These are phyloP conservation scores for Scleroderma citrinum DNA, from an alignment of 768 basidiomycete species.

Conservation along the genomic window DNA sequence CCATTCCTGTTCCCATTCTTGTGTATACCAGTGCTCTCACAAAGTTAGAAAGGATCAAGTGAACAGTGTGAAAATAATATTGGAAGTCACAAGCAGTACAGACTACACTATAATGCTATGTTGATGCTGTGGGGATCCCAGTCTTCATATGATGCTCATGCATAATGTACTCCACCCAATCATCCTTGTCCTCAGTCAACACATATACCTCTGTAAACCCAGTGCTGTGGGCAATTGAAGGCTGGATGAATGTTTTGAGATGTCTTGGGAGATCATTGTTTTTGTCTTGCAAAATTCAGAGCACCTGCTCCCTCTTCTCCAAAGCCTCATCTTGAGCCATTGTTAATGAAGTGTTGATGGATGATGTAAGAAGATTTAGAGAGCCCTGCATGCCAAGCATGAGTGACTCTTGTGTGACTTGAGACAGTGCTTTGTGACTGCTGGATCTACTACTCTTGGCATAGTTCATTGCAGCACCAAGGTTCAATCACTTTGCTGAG, in stretches of 20 bases:
- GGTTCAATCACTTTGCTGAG: background rate
- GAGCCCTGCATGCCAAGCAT: constrained; percentile 1
- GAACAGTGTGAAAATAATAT: too few species aligned
- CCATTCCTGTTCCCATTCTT: too few species aligned
- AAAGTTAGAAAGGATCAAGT: too few species aligned
- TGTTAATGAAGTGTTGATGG: background rate
- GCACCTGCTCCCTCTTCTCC: background rate
- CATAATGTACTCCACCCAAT: background rate
- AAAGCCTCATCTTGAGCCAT: background rate
- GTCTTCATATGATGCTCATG: background rate
- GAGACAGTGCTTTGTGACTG: background rate
- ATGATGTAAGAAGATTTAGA: background rate
- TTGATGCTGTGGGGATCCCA: background rate
- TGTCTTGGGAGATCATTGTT: background rate
- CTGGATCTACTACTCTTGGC: background rate
- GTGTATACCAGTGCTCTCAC: too few species aligned
- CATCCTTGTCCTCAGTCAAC: background rate
- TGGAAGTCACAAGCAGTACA: too few species aligned
- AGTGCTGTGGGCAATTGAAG: background rate
- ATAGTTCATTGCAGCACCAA: background rate
- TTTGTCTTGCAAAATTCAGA: background rate
- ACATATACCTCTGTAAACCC: background rate
- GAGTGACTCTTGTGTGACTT: background rate
- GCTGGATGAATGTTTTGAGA: too few species aligned
- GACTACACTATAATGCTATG: background rate